Evolutionary conservation across 768 basidiomycete genomes (phyloP), one percentile per base, ranked within the genome.

Genomic region (Lepiota brunneoincarnata): DNA sequence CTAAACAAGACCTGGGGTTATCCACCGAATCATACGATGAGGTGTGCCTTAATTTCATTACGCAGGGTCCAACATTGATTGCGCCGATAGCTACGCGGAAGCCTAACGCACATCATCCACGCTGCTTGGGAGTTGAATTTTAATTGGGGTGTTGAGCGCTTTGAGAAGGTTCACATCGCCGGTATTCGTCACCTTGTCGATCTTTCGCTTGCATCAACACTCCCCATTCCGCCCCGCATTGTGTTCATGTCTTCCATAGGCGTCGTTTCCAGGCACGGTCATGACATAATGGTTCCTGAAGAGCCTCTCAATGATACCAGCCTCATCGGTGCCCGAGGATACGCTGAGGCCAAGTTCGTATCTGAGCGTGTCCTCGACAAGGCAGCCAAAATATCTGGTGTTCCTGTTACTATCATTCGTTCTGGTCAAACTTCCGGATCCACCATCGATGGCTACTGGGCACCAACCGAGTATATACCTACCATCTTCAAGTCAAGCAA

Each of bases 51-150:
- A 9, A 6, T 9, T 11, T 28, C 11, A 3, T 24, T 23, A 14
- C 7, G 6, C 31, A 18, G 11, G 7, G 21, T 15, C 7, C 7
- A 28, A 12, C 17, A 41, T 46, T 14, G 10, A 20, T 20, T 40
- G 11, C 18, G 20, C 5, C 3, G n/a, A n/a, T 41, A 52, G 51
- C 39, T 57, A 11, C 50, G 50, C 4, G 21, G 36, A 9, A 31
- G 37, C n/a, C 31, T 57, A 6, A 57, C 56, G 2, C 56, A 57
- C 36, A 57, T 57, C 35, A 34, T 57, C 18, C 56, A 57, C 41
- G 26, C 56, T 11, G 56, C 56, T 17, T 57, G 56, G 56, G 51
- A 57, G 21, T 31, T 57, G 23, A 57, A 57, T 24, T 57, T 57
- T 43, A 57, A 57, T 36, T 57, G 56, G 56, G 28, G 43, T 26